These are phyloP conservation scores for Penicillium crystallinum DNA, from an alignment of 495 filamentous ascomycete species.

Conservation along the genomic window DNA sequence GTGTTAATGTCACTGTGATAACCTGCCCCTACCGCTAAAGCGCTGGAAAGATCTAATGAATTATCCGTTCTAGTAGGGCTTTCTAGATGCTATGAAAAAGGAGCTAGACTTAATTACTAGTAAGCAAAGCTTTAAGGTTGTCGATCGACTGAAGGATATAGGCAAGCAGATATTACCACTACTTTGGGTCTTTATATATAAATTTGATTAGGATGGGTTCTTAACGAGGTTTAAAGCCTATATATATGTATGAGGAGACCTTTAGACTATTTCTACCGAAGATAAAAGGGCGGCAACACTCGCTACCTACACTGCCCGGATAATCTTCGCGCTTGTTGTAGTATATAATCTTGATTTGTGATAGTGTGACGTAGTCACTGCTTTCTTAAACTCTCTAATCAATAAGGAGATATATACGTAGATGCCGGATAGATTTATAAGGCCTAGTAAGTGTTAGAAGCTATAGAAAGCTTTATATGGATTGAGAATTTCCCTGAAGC, in stretches of 20 bases:
- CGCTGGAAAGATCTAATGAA: not conserved
- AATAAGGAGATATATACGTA: not conserved
- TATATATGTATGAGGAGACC: not conserved
- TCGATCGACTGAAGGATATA: not conserved
- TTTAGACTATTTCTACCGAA: not conserved
- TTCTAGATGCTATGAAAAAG: not conserved
- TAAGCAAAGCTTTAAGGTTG: not conserved
- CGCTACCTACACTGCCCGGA: not conserved
- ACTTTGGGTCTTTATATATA: not conserved
- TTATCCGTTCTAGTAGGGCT: not conserved
- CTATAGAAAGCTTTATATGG: not conserved
- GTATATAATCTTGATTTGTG: not conserved
- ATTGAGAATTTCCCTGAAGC: not conserved
- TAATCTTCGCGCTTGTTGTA: not conserved
- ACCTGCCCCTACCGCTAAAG: not conserved
- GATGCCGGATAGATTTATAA: not conserved
- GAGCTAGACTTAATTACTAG: not conserved
- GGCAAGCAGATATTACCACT: not conserved
- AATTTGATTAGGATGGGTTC: not conserved
- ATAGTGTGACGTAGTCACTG: not conserved
- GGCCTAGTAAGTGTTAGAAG: not conserved
- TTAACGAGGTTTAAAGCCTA: not conserved
- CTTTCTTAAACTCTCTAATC: not conserved
- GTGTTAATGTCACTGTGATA: not conserved
- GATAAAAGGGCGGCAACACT: not conserved